Evolutionary conservation across 2,329 filamentous ascomycete species (phyloP).

Genomic region (Cryphonectria nitschkei): DNA sequence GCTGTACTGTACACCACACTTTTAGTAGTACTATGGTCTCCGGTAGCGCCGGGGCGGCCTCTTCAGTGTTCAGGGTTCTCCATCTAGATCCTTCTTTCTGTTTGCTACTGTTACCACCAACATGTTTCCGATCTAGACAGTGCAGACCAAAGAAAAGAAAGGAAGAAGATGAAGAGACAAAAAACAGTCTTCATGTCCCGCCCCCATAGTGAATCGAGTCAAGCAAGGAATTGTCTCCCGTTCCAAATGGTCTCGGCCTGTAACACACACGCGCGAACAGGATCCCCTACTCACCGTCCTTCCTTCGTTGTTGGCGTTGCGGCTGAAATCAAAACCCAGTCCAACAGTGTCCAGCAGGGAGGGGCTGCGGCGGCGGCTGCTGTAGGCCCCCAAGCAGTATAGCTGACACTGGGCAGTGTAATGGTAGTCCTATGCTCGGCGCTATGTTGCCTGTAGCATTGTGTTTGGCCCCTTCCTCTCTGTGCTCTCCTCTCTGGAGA

Average conservation of each 20-base stretch:
- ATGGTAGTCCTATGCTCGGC: not conserved
- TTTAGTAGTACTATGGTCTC: too few relatives aligned
- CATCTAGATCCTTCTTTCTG: not conserved
- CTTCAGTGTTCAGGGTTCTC: not conserved
- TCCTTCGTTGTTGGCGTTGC: constrained; percentile 2
- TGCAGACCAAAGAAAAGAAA: not conserved
- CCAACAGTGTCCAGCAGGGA: not conserved
- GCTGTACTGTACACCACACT: not conserved
- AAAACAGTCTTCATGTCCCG: not conserved
- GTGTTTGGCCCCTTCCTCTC: not conserved
- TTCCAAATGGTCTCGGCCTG: not conserved
- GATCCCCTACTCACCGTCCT: not conserved
- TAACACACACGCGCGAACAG: not conserved
- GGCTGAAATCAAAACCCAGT: not conserved
- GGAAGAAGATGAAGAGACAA: not conserved
- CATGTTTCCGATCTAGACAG: not conserved
- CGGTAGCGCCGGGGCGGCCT: not conserved
- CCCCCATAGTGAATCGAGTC: not conserved
- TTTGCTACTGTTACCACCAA: not conserved
- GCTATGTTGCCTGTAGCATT: not conserved
- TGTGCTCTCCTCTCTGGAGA: not conserved
- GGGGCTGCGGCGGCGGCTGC: not conserved
- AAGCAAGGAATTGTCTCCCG: not conserved
- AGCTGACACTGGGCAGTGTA: not conserved
- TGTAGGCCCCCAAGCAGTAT: not conserved